A percentile compares a stretch with the other conserved stretches of the same genome.
These are phyloP conservation scores for Silybum marianum DNA, from an alignment of 129 eudicot species.

Conservation along the genomic window DNA sequence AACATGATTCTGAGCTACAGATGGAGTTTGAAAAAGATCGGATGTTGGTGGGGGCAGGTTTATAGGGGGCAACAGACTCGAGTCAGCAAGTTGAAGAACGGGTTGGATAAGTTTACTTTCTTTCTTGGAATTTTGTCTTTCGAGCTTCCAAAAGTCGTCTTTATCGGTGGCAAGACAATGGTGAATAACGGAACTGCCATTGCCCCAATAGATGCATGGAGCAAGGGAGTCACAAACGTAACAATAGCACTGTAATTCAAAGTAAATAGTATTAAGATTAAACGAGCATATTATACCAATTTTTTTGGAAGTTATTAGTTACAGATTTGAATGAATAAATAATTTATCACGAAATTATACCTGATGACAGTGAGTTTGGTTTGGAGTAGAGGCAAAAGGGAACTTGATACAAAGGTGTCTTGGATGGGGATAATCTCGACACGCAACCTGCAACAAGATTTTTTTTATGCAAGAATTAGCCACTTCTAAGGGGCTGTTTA, in stretches of 20 bases:
- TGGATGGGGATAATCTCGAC: constrained; percentile 92
- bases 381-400: constrained; percentile 66
- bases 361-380: constrained; percentile 60
- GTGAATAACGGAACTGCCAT: constrained; percentile 44
- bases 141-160: constrained; percentile 55
- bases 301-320: neutral
- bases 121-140: constrained; percentile 50
- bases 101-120: constrained; percentile 24
- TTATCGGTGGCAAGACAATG: constrained; percentile 90
- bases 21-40: constrained; percentile 17
- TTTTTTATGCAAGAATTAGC: neutral
- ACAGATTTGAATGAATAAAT: neutral
- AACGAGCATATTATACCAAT: neutral
- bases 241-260: constrained; percentile 82
- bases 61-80: constrained; percentile 14
- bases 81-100: neutral
- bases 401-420: constrained; percentile 81
- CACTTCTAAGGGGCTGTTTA: no score
- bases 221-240: constrained; percentile 91
- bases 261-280: constrained; percentile 5
- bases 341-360: constrained; percentile 30
- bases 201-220: constrained; percentile 79
- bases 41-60: constrained; percentile 24
- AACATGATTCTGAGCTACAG: constrained; percentile 21
- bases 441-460: constrained; percentile 65